Conservation (phyloP, 2,329 filamentous ascomycete species). For the Alternaria rosae region DNA sequence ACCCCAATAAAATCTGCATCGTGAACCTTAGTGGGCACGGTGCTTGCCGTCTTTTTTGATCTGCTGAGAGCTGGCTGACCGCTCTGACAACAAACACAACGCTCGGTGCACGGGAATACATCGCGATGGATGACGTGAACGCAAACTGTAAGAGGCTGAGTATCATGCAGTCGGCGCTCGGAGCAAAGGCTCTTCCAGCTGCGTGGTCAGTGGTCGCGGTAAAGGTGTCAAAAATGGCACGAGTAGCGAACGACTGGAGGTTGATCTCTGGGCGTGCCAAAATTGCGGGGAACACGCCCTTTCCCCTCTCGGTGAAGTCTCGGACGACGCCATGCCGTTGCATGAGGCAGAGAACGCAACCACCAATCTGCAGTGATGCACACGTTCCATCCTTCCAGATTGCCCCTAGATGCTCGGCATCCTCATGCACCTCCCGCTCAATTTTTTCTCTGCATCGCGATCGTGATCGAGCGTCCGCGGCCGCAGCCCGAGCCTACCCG, state of each 20-base stretch:
- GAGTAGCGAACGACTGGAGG: conserved; percentile 22
- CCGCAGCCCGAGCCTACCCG: conserved; percentile 1
- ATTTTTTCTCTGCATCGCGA: conserved; percentile 7
- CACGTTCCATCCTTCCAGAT: conserved; percentile 19
- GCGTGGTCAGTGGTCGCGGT: conserved; percentile 5
- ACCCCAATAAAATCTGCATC: conserved; percentile 20
- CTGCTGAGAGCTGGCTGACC: conserved; percentile 22
- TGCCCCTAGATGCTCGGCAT: conserved; percentile 6
- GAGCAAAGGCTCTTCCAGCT: conserved; percentile 18
- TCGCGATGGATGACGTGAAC: conserved; percentile 1
- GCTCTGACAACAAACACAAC: conserved; percentile 8
- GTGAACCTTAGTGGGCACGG: conserved; percentile 20
- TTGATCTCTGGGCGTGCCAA: conserved; percentile 6
- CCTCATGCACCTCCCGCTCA: conserved; percentile 11
- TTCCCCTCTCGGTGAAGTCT: conserved; percentile 29
- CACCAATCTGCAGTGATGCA: conserved; percentile 2
- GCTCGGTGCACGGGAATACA: background rate
- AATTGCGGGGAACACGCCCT: conserved; percentile 21
- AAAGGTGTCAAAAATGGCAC: conserved; percentile 6
- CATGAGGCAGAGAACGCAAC: background rate
- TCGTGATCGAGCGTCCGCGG: conserved; percentile 2
- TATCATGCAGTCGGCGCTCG: conserved; percentile 20
- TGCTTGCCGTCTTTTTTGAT: conserved; percentile 15
- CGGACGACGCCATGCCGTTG: conserved; percentile 20
- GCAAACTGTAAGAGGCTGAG: background rate